These are phyloP conservation scores for Pouteria glomerata DNA, from an alignment of 148 eudicot genomes.

Conservation along the genomic window DNA sequence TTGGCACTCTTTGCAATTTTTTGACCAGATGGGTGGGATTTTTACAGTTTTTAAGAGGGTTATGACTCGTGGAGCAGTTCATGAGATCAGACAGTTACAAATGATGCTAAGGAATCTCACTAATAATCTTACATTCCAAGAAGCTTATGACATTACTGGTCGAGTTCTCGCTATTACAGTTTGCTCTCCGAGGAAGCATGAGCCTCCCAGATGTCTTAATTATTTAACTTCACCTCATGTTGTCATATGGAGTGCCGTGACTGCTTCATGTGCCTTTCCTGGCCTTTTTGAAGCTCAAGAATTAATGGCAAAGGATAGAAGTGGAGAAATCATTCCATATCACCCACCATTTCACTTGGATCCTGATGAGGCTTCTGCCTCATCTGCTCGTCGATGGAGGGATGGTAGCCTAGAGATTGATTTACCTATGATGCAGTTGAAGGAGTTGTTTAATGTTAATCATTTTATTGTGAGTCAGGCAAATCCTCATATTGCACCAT, in stretches of 20 bases:
- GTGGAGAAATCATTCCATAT: slow-evolving; percentile 84
- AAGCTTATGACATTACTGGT: slow-evolving; percentile 92
- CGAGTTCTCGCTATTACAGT: slow-evolving; percentile 87
- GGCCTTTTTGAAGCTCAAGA: slow-evolving; percentile 99
- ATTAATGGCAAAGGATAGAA: slow-evolving; percentile 90
- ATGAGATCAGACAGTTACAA: slow-evolving; percentile 85
- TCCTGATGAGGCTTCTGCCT: slow-evolving; percentile 56
- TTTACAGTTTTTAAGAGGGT: slow-evolving; percentile 70
- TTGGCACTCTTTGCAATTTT: slow-evolving; percentile 79
- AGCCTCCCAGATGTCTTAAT: slow-evolving; percentile 93
- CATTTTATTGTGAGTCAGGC: slow-evolving; percentile 98
- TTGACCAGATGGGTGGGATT: slow-evolving; percentile 86
- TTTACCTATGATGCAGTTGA: slow-evolving; percentile 94
- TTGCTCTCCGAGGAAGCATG: slow-evolving; percentile 92
- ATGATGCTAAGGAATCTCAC: slow-evolving; percentile 73
- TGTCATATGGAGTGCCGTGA: slow-evolving; percentile 98
- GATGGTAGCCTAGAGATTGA: slow-evolving; percentile 99
- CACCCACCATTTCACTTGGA: slow-evolving; percentile 90
- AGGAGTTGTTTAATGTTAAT: slow-evolving; percentile 94
- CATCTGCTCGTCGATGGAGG: slow-evolving; percentile 83
- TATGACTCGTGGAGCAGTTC: slow-evolving; percentile 77
- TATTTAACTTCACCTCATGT: slow-evolving; percentile 97
- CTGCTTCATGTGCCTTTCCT: slow-evolving; percentile 98
- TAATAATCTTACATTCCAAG: slow-evolving; percentile 84
- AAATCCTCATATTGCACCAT: slow-evolving; percentile 92